A percentile compares a stretch with the other conserved stretches of the same genome.
phyloP scores from a whole-genome alignment of 495 filamentous ascomycete genomes.

The Arthonia radiata region DNA sequence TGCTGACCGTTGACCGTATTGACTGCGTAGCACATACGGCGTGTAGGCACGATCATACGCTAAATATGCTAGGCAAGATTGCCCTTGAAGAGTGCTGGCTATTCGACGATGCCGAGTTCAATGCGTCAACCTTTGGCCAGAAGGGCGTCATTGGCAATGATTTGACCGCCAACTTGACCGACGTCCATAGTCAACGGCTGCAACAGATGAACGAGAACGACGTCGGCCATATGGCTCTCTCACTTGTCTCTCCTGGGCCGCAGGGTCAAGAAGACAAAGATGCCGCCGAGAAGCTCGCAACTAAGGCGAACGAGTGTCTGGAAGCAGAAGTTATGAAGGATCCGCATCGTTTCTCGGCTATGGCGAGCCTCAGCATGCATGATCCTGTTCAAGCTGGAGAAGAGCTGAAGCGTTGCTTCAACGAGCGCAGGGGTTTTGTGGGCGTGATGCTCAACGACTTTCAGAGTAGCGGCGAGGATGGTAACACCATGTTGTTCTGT shows the following conservation, averaged over 20 bases:
- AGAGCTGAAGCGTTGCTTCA: conserved; percentile 30
- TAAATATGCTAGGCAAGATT: conserved; percentile 6
- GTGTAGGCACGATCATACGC: too few relatives aligned
- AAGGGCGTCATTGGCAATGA: conserved; percentile 6
- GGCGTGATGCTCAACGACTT: conserved; percentile 37
- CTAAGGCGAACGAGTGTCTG: conserved; percentile 33
- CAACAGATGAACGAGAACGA: conserved; percentile 29
- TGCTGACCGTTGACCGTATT: too few relatives aligned
- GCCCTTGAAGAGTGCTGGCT: conserved; percentile 6
- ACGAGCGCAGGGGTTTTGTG: conserved; percentile 25
- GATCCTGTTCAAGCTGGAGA: conserved; percentile 25
- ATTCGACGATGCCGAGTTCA: conserved; percentile 4
- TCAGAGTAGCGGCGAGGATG: conserved; percentile 20
- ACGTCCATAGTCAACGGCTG: conserved; percentile 25
- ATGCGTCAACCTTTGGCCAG: conserved; percentile 2
- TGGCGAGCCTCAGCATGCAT: conserved; percentile 32
- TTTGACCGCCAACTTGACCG: conserved; percentile 6
- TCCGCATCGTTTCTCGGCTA: conserved; percentile 29
- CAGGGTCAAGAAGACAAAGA: conserved; percentile 24
- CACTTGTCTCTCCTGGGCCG: conserved; percentile 27
- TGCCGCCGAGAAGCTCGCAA: conserved; percentile 16
- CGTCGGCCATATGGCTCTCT: conserved; percentile 34
- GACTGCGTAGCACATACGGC: too few relatives aligned
- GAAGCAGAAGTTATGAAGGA: conserved; percentile 23
- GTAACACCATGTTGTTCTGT: conserved; percentile 33